These are phyloP conservation scores for Ophiostoma ulmi DNA, from an alignment of 2,329 filamentous ascomycete genomes.

Conservation along the genomic window DNA sequence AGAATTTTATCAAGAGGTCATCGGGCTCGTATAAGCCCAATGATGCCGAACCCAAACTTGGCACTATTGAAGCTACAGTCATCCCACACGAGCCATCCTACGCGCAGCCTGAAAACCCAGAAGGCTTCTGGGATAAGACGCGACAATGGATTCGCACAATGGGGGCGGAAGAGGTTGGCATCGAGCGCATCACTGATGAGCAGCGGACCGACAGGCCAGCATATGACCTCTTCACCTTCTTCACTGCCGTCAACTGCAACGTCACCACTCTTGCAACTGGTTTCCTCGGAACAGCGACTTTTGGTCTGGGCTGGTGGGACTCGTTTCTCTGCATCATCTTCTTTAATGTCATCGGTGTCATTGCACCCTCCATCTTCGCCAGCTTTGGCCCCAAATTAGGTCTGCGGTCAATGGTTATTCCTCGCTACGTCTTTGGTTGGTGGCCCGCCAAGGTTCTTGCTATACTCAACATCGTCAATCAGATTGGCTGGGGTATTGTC, in stretches of 20 bases:
- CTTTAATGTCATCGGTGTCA: not conserved
- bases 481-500: constrained; percentile 9
- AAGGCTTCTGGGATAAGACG: not conserved
- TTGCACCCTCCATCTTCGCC: not conserved
- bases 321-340: constrained; percentile 8
- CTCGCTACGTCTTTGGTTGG: constrained; percentile 14
- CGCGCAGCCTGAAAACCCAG: not conserved
- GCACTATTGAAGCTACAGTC: not conserved
- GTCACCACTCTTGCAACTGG: constrained; percentile 4
- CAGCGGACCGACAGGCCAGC: not conserved
- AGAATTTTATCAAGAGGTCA: not conserved
- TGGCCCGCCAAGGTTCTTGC: constrained; percentile 13
- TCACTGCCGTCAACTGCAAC: constrained; percentile 4
- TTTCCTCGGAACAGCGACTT: constrained; percentile 1
- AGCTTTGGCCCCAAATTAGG: constrained; percentile 5
- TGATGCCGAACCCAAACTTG: not conserved
- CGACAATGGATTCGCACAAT: constrained; percentile 4
- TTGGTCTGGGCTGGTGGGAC: constrained; percentile 2
- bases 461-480: not conserved
- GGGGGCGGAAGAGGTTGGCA: constrained; percentile 2
- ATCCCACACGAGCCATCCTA: not conserved
- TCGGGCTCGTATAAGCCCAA: not conserved
- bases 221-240: not conserved
- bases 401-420: constrained; percentile 5
- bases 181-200: constrained; percentile 12